phyloP scores from a whole-genome alignment of 1,139 yeast species.

The Cylindricascospora bacillispora region DNA sequence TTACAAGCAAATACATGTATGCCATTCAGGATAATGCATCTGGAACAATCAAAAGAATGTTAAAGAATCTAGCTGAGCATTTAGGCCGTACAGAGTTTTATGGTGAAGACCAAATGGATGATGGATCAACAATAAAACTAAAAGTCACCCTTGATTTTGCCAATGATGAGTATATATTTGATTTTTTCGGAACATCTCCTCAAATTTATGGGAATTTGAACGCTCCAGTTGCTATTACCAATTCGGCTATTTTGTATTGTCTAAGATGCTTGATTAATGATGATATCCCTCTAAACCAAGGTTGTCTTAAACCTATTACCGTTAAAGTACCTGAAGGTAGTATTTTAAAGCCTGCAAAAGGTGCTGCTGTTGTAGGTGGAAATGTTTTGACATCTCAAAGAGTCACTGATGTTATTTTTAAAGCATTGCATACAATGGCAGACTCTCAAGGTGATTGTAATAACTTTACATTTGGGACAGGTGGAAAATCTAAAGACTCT shows the following conservation, averaged over 20 bases:
- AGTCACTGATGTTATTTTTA: constrained; percentile 64
- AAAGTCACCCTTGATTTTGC: constrained; percentile 30
- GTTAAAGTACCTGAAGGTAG: constrained; percentile 58
- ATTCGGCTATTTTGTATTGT: constrained; percentile 72
- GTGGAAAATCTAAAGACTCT: constrained; percentile 27
- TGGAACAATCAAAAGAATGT: constrained; percentile 28
- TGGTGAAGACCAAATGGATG: constrained; percentile 35
- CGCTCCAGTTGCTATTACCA: constrained; percentile 62
- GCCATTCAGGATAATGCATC: constrained; percentile 36
- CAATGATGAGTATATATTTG: constrained; percentile 30
- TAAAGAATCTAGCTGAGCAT: constrained; percentile 23
- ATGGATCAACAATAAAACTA: constrained; percentile 33
- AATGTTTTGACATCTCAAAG: constrained; percentile 83
- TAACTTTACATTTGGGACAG: constrained; percentile 57
- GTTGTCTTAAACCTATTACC: constrained; percentile 61
- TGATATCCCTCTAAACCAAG: constrained; percentile 76
- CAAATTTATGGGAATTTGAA: constrained; percentile 51
- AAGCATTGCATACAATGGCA: constrained; percentile 66
- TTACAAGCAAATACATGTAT: constrained; percentile 32
- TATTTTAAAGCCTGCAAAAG: constrained; percentile 54
- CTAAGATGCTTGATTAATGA: constrained; percentile 61
- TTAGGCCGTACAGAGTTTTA: constrained; percentile 17
- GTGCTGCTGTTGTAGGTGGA: constrained; percentile 83
- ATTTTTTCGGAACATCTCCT: constrained; percentile 40
- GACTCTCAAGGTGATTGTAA: constrained; percentile 70